Evolutionary conservation across 208 protist genomes (phyloP).

Genomic region (Acanthamoeba quina): DNA sequence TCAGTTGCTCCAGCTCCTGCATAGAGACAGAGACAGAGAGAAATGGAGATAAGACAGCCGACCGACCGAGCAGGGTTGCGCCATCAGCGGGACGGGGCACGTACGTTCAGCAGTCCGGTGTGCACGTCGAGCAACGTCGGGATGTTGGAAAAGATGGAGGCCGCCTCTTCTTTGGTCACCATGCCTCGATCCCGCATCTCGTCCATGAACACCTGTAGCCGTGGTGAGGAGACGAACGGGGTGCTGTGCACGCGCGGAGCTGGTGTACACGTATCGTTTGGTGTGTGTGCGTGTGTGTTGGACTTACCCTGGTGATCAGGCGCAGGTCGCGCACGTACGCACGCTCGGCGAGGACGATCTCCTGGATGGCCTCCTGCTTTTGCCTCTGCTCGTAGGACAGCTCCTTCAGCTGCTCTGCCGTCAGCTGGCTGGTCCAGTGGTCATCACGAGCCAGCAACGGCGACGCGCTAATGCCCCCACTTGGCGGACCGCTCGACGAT

Average conservation of each 20-base stretch:
- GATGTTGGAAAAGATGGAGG: conserved; percentile 60
- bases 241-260: not conserved
- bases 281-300: not conserved
- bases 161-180: not conserved
- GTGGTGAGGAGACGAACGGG: not conserved
- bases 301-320: not conserved
- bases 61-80: too few relatives aligned
- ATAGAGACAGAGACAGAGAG: too few relatives aligned
- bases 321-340: conserved; percentile 4
- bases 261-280: not conserved
- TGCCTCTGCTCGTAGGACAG: not conserved
- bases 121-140: conserved; percentile 51
- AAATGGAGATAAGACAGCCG: too few relatives aligned
- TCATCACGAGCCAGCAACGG: not conserved
- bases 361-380: conserved; percentile 15
- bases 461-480: not conserved
- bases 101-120: not conserved
- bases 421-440: not conserved
- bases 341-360: not conserved
- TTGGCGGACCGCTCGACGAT: not conserved
- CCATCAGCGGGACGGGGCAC: not conserved
- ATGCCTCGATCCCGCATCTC: not conserved
- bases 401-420: not conserved
- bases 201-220: conserved; percentile 26
- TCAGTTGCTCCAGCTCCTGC: conserved; percentile 10